Evolutionary conservation across 371 early-diverging fungal species (phyloP).

Genomic region (Fennellomyces sp.): DNA sequence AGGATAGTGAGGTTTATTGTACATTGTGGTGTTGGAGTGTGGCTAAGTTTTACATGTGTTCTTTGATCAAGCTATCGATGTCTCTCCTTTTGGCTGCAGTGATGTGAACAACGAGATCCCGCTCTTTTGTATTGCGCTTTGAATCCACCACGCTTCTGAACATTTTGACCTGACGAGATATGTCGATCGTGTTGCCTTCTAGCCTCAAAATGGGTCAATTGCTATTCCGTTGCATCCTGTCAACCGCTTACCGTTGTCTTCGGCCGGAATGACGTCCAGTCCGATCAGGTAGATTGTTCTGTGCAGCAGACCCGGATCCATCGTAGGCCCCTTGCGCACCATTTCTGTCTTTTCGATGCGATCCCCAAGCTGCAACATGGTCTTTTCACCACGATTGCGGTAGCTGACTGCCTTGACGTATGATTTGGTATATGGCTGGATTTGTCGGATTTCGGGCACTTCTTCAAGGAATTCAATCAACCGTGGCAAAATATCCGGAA

Average conservation of each 20-base stretch:
- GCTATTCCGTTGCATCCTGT: background rate
- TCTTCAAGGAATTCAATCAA: slow-evolving; percentile 27
- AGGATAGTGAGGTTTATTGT: background rate
- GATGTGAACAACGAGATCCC: slow-evolving; percentile 24
- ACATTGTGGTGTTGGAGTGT: background rate
- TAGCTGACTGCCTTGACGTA: slow-evolving; percentile 7
- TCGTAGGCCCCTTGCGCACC: background rate
- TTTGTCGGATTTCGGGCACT: slow-evolving; percentile 8
- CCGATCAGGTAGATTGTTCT: slow-evolving; percentile 32
- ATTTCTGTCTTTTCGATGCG: background rate
- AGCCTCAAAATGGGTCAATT: background rate
- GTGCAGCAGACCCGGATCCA: slow-evolving; percentile 29
- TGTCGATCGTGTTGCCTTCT: slow-evolving; percentile 15
- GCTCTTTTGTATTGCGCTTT: slow-evolving; percentile 23
- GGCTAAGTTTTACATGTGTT: background rate
- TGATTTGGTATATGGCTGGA: slow-evolving; percentile 29
- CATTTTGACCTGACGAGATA: slow-evolving; percentile 8
- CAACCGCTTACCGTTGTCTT: background rate
- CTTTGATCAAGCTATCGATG: slow-evolving; percentile 4
- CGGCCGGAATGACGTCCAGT: slow-evolving; percentile 14
- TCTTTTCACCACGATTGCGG: slow-evolving; percentile 21
- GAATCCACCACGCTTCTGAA: slow-evolving; percentile 19
- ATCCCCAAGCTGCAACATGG: slow-evolving; percentile 17
- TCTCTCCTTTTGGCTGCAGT: slow-evolving; percentile 14
- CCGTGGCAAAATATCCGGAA: slow-evolving; percentile 32